Percentiles rank a stretch among this genome's conserved stretches.
Conservation (phyloP, 2,329 filamentous ascomycete genomes). For the Curvularia verruculosa region DNA sequence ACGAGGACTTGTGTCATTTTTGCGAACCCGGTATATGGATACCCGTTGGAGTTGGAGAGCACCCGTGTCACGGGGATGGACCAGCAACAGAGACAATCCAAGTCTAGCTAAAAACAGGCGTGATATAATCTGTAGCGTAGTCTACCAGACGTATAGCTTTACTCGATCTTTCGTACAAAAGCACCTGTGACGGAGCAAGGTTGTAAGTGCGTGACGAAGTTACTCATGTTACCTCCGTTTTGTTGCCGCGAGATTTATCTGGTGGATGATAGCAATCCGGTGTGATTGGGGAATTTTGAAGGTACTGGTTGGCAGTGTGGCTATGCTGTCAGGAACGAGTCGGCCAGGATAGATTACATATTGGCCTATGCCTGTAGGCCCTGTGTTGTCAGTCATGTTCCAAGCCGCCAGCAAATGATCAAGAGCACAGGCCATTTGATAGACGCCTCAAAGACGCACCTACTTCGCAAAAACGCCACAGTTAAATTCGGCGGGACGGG, state of each 20-base stretch:
- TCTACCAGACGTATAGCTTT: constrained; percentile 3
- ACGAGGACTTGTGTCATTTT: constrained; percentile 15
- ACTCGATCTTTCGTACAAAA: constrained; percentile 14
- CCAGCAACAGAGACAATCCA: constrained; percentile 10
- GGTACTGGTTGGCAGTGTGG: not conserved
- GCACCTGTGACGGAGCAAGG: constrained; percentile 17
- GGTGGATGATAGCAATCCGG: not conserved
- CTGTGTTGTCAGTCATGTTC: constrained; percentile 9
- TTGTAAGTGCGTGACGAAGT: constrained; percentile 23
- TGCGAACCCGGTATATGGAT: constrained; percentile 30
- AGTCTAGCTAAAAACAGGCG: not conserved
- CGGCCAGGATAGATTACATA: not conserved
- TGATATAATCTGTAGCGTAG: constrained; percentile 10
- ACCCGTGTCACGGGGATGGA: constrained; percentile 3
- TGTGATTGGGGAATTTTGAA: constrained; percentile 4
- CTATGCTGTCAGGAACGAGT: not conserved
- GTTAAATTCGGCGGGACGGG: constrained; percentile 20
- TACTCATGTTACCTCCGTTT: constrained; percentile 8
- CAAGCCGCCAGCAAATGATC: constrained; percentile 8
- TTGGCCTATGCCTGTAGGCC: constrained; percentile 1
- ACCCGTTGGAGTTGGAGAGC: constrained; percentile 9
- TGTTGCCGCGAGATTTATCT: not conserved
- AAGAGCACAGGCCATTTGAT: constrained; percentile 16
- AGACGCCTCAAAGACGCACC: constrained; percentile 19
- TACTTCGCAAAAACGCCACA: constrained; percentile 23